Evolutionary conservation across 2,329 filamentous ascomycete genomes (phyloP).

Genomic region (Xylaria sp.): DNA sequence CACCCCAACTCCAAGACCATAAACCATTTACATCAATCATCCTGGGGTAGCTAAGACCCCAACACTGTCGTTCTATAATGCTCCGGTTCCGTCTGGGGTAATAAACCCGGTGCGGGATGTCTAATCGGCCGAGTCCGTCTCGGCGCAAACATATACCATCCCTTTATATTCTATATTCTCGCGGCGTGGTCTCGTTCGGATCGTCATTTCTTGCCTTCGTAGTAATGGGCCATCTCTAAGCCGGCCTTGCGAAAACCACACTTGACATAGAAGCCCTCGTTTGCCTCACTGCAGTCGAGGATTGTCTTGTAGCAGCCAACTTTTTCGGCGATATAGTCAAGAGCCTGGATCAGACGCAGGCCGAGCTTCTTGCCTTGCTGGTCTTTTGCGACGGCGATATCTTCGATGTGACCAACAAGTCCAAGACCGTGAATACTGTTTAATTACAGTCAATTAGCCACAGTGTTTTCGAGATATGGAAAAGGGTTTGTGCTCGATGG

Average conservation of each 20-base stretch:
- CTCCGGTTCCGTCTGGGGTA: slow-evolving; percentile 26
- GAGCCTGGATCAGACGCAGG: slow-evolving; percentile 89
- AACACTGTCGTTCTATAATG: slow-evolving; percentile 24
- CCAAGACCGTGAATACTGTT: slow-evolving; percentile 81
- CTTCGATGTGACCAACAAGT: slow-evolving; percentile 93
- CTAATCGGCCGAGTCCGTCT: slow-evolving; percentile 31
- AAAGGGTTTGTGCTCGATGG: background rate
- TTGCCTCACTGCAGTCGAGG: slow-evolving; percentile 93
- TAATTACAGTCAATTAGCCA: slow-evolving; percentile 24
- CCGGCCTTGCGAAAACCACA: slow-evolving; percentile 94
- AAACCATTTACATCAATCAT: slow-evolving; percentile 16
- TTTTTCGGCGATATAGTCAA: slow-evolving; percentile 87
- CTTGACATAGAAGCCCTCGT: slow-evolving; percentile 98
- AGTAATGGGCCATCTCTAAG: slow-evolving; percentile 97
- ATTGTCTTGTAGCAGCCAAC: slow-evolving; percentile 98
- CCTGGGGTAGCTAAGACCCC: background rate
- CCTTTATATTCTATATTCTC: background rate
- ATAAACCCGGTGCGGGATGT: slow-evolving; percentile 33
- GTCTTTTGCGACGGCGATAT: slow-evolving; percentile 93
- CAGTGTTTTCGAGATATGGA: background rate
- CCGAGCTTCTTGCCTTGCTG: slow-evolving; percentile 98
- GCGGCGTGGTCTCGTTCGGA: background rate
- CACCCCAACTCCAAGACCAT: slow-evolving; percentile 31
- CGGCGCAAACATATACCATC: slow-evolving; percentile 21
- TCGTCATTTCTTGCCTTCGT: slow-evolving; percentile 65